phyloP scores from a whole-genome alignment of 2,329 filamentous ascomycete genomes.

The Chaetothyriales sp. region DNA sequence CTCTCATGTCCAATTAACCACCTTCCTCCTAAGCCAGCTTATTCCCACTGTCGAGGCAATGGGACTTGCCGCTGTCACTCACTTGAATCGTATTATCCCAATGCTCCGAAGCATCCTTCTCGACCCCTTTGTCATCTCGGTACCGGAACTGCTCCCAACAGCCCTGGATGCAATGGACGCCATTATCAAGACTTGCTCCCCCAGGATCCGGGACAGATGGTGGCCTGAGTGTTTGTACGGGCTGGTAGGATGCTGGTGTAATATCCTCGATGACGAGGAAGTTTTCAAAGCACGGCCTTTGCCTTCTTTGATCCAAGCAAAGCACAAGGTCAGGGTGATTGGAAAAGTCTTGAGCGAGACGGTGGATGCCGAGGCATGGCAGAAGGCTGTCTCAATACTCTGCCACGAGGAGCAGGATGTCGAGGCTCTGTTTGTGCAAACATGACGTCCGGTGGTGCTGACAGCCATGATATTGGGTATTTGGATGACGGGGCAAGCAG shows the following conservation, averaged over 20 bases:
- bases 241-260: constrained; percentile 48
- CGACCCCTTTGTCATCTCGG: constrained; percentile 50
- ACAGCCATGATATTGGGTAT: no score
- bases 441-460: background rate
- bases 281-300: constrained; percentile 6
- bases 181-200: constrained; percentile 52
- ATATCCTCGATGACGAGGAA: constrained; percentile 28
- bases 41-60: constrained; percentile 20
- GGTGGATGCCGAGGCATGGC: constrained; percentile 13
- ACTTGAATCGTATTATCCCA: constrained; percentile 48
- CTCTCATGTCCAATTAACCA: constrained; percentile 35
- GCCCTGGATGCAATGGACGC: constrained; percentile 40
- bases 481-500: no score
- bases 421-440: constrained; percentile 19
- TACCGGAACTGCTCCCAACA: constrained; percentile 38
- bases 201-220: constrained; percentile 44
- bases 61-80: constrained; percentile 25
- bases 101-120: constrained; percentile 50
- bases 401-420: constrained; percentile 23
- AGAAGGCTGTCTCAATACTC: constrained; percentile 16
- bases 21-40: constrained; percentile 24
- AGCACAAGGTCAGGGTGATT: constrained; percentile 19
- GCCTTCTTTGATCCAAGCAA: constrained; percentile 14
- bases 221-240: constrained; percentile 49
- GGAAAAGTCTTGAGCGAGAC: constrained; percentile 17